Conservation (phyloP, 2,329 filamentous ascomycete species). For the Claviceps monticola region DNA sequence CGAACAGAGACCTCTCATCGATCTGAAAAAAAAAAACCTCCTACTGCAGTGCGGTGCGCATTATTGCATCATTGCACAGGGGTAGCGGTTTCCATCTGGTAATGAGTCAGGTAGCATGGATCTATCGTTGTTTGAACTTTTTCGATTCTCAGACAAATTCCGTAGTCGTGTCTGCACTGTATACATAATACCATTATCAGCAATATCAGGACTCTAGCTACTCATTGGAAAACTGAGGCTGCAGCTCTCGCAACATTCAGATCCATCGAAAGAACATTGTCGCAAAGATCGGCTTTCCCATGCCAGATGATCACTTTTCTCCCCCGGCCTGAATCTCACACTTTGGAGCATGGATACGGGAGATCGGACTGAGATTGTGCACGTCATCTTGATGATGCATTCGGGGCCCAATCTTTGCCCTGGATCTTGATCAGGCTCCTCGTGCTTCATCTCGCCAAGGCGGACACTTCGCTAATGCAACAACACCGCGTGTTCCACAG, state of each 20-base stretch:
- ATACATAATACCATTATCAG: too few relatives aligned
- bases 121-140: too few relatives aligned
- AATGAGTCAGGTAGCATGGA: too few relatives aligned
- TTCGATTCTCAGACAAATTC: too few relatives aligned
- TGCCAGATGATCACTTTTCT: not conserved
- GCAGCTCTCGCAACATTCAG: too few relatives aligned
- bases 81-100: too few relatives aligned
- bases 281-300: not conserved
- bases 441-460: not conserved
- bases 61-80: too few relatives aligned
- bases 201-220: too few relatives aligned
- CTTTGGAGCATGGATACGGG: not conserved
- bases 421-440: not conserved
- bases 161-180: too few relatives aligned
- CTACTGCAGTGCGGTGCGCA: too few relatives aligned
- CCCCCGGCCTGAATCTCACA: not conserved
- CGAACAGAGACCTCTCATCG: too few relatives aligned
- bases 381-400: not conserved
- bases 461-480: not conserved
- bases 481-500: not conserved
- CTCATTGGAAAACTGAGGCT: not conserved
- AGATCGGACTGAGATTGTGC: not conserved
- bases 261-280: not conserved
- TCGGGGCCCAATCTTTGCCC: not conserved
- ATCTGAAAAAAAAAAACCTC: too few relatives aligned